Conservation (phyloP, 2,329 filamentous ascomycete genomes). For the Pseudogymnoascus verrucosus region DNA sequence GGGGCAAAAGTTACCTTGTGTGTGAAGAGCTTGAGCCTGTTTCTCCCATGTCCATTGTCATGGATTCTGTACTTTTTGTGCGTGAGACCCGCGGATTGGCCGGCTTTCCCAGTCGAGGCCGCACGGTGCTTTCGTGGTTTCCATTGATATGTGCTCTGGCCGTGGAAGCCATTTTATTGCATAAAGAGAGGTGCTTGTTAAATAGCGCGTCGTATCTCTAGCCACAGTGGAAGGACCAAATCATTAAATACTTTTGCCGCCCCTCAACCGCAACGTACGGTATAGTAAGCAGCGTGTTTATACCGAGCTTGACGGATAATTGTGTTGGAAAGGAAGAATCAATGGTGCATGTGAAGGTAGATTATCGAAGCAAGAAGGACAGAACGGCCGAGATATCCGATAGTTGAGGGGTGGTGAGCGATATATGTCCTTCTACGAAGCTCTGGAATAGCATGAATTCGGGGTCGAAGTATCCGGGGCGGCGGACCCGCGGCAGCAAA, state of each 20-base stretch:
- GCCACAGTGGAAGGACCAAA: neutral
- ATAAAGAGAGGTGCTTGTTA: neutral
- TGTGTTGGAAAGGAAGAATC: neutral
- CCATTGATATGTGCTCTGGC: slow-evolving; percentile 14
- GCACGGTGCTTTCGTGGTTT: slow-evolving; percentile 17
- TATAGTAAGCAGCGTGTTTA: neutral
- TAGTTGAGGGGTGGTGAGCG: neutral
- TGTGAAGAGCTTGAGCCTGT: slow-evolving; percentile 21
- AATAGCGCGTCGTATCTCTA: slow-evolving; percentile 2
- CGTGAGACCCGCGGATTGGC: slow-evolving; percentile 22
- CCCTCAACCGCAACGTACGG: neutral
- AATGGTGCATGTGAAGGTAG: neutral
- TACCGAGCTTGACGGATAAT: neutral
- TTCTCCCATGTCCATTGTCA: slow-evolving; percentile 13
- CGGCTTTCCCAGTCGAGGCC: slow-evolving; percentile 20
- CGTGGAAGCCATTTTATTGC: neutral
- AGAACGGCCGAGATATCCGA: neutral
- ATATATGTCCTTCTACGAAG: neutral
- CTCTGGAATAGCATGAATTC: neutral
- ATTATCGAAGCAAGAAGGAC: neutral
- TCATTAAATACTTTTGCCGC: neutral
- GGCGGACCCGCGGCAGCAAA: neutral
- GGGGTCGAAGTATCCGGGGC: slow-evolving; percentile 2
- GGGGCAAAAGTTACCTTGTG: slow-evolving; percentile 21
- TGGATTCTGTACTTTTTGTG: slow-evolving; percentile 20